Evolutionary conservation across 2,329 filamentous ascomycete species (phyloP), one percentile per base, ranked within the genome.

Genomic region (Aspergillus sclerotialis): DNA sequence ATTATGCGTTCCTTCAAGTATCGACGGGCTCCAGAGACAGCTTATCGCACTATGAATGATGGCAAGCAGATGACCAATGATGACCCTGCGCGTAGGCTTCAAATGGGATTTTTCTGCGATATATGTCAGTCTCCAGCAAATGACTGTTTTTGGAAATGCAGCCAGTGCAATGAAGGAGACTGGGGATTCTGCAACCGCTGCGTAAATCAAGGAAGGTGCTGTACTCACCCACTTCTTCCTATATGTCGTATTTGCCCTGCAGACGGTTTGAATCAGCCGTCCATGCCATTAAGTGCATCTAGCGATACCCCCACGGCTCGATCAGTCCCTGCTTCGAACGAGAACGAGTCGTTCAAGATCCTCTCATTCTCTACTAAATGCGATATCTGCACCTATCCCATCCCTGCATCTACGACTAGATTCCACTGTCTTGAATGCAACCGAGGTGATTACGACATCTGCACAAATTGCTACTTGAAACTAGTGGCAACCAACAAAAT

Each of bases 151-250:
- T 96, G 89, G 90, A 80, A 84, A 42, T 96, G 90, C 58, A 78
- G 83, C 39, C 59, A 73, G 16, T 96, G 90, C 63, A 94, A 94
- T 49, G 80, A 92, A 42, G 90, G 87, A 4, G 89, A 93, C 53
- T 96, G 89, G 89, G 90, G 90, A 0, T 95, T 86, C 56, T 96
- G 90, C 63, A 87, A 89, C 49, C 67, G 73, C 40, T 96, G 90
- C 46, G 86, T 94, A 18, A 89, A 90, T 39, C 79, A 82, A 56
- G 88, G 86, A 11, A 73, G 73, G 39, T 83, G 80, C 39, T 96
- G 90, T 61, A 84, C 80, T 0, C 90, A 96, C 53, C 72, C 83
- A 5, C 69, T 96, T 1, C 67, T 94, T 1, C 86, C 89, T 0
- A 67, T 94, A 28, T 76, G 80, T 1, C 82, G 87, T 45, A 41